These are phyloP conservation scores for Clarireedia hainanense DNA, from an alignment of 2,329 filamentous ascomycete genomes.

Conservation along the genomic window DNA sequence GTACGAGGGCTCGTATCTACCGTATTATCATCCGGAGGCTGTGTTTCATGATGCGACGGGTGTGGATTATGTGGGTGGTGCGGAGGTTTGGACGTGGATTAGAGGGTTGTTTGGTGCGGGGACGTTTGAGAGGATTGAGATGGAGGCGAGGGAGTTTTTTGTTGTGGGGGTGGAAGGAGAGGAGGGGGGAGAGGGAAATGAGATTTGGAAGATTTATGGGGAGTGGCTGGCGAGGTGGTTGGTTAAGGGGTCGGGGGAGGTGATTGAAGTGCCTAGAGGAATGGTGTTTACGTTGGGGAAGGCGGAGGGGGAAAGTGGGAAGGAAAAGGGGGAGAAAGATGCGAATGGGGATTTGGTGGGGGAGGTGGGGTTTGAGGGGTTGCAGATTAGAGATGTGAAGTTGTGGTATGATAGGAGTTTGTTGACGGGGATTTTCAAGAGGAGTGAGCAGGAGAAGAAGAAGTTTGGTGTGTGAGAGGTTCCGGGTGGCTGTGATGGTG, in stretches of 20 bases:
- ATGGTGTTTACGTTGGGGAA: constrained; percentile 10
- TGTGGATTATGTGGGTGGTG: neutral
- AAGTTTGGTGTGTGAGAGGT: constrained; percentile 3
- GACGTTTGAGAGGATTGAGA: neutral
- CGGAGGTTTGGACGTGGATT: constrained; percentile 6
- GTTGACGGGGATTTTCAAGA: constrained; percentile 1
- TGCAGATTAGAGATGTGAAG: constrained; percentile 11
- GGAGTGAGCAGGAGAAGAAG: constrained; percentile 8
- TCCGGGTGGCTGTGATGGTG: no score
- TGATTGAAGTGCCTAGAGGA: constrained; percentile 7
- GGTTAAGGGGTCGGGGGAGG: constrained; percentile 1
- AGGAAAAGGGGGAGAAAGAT: neutral
- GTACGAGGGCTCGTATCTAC: neutral
- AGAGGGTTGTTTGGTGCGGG: neutral
- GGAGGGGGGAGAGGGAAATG: neutral
- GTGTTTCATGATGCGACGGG: constrained; percentile 5
- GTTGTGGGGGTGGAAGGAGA: neutral
- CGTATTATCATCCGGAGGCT: neutral
- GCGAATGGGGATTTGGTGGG: neutral
- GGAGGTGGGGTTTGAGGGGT: constrained; percentile 10
- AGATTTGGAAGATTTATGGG: neutral
- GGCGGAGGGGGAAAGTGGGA: constrained; percentile 1
- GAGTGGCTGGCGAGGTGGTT: constrained; percentile 11
- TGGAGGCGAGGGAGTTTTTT: constrained; percentile 1
- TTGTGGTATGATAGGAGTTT: constrained; percentile 13